Evolutionary conservation across 495 filamentous ascomycete genomes (phyloP).

Genomic region (Jackrogersella multiformis): DNA sequence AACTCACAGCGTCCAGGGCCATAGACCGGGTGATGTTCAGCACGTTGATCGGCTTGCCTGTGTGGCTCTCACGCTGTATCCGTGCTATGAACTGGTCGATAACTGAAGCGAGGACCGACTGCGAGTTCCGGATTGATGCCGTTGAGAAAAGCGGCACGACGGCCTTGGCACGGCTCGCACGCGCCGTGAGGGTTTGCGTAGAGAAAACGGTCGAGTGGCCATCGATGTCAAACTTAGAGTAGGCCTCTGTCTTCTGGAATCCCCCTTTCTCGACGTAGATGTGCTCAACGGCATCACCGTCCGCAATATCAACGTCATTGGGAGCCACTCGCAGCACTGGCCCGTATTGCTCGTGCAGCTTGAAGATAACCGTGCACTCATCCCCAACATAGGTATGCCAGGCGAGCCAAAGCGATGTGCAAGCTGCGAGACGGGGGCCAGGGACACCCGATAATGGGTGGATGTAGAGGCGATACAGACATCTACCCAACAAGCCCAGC

Average conservation of each 20-base stretch:
- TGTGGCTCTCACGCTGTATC: not conserved
- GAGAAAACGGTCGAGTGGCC: not conserved
- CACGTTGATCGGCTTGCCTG: not conserved
- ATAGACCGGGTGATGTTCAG: not conserved
- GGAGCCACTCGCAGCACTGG: not conserved
- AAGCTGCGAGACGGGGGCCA: not conserved
- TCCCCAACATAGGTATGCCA: not conserved
- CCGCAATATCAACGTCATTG: not conserved
- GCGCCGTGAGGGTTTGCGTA: not conserved
- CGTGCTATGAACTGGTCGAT: not conserved
- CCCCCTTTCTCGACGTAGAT: not conserved
- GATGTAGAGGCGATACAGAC: not conserved
- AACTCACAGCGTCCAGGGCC: not conserved
- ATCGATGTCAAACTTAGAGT: not conserved
- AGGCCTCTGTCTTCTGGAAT: not conserved
- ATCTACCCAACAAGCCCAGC: not conserved
- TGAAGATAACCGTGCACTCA: not conserved
- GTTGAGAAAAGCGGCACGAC: not conserved
- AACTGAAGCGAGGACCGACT: not conserved
- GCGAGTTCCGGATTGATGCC: not conserved
- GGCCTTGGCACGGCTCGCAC: not conserved
- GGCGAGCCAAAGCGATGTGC: not conserved
- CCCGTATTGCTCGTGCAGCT: not conserved
- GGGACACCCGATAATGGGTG: not conserved
- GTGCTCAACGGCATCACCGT: not conserved